Conservation (phyloP, 1,284 basidiomycete genomes). For the Ganoderma multipileum region DNA sequence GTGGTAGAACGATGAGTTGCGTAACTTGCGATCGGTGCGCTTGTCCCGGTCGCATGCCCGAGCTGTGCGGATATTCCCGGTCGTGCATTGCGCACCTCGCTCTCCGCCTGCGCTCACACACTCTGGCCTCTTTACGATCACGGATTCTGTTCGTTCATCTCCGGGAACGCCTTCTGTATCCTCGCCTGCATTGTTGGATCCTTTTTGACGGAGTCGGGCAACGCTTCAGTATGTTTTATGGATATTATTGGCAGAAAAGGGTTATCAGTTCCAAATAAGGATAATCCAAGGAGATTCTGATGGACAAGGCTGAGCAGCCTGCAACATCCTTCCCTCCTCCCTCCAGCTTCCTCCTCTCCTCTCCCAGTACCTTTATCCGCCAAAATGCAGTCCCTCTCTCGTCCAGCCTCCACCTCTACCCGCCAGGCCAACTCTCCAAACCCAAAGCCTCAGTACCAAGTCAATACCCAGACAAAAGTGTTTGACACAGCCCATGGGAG, state of each 20-base stretch:
- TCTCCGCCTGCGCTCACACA: not conserved
- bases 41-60: conserved; percentile 19
- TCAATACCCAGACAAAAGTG: conserved; percentile 81
- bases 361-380: conserved; percentile 21
- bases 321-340: not conserved
- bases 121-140: not conserved
- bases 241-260: not conserved
- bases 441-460: conserved; percentile 55
- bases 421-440: conserved; percentile 62
- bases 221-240: not conserved
- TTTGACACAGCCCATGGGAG: conserved; percentile 83
- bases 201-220: not conserved
- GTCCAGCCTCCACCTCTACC: conserved; percentile 66
- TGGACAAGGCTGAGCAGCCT: conserved; percentile 5
- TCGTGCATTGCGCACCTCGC: conserved; percentile 11
- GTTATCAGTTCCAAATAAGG: conserved; percentile 2
- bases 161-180: not conserved
- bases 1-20: conserved; percentile 19
- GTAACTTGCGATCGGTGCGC: conserved; percentile 16
- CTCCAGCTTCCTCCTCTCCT: no score
- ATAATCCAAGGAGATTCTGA: conserved; percentile 5
- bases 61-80: conserved; percentile 21
- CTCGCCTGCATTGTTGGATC: not conserved
- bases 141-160: not conserved
- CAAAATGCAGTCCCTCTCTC: conserved; percentile 50